Evolutionary conservation across 441 rosid species (phyloP).

Genomic region (Hura crepitans): DNA sequence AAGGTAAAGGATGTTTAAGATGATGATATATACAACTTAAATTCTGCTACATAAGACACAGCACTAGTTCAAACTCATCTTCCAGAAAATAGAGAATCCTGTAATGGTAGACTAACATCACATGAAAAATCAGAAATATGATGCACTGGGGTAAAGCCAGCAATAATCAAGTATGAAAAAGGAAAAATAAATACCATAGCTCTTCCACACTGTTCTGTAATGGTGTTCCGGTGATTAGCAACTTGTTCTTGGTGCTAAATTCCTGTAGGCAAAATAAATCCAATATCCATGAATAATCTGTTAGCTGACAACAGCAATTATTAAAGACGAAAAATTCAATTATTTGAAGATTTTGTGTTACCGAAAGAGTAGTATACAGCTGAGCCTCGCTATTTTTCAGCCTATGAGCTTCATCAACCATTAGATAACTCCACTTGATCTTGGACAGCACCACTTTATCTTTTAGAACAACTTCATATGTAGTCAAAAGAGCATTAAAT

Average conservation of each 20-base stretch:
- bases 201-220: conserved; percentile 98
- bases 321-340: conserved; percentile 1
- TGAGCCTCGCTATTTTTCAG: conserved; percentile 99
- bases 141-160: background rate
- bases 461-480: conserved; percentile 97
- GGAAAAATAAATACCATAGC: conserved; percentile 60
- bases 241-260: conserved; percentile 93
- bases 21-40: background rate
- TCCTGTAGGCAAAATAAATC: conserved; percentile 51
- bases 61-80: background rate
- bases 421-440: conserved; percentile 95
- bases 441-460: conserved; percentile 92
- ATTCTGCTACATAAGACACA: background rate
- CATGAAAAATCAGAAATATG: no score
- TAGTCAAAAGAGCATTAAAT: conserved; percentile 85
- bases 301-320: conserved; percentile 15
- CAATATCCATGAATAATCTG: conserved; percentile 20
- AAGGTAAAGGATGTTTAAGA: no score
- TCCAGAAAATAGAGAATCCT: no score
- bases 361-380: conserved; percentile 89
- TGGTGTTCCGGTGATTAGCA: conserved; percentile 99
- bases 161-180: conserved; percentile 12
- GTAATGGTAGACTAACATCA: no score
- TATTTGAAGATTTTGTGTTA: conserved; percentile 31
- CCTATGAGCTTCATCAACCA: conserved; percentile 99